Base-by-base conservation (phyloP, 1,284 basidiomycete genomes). In the Leccinum huronense region DNA sequence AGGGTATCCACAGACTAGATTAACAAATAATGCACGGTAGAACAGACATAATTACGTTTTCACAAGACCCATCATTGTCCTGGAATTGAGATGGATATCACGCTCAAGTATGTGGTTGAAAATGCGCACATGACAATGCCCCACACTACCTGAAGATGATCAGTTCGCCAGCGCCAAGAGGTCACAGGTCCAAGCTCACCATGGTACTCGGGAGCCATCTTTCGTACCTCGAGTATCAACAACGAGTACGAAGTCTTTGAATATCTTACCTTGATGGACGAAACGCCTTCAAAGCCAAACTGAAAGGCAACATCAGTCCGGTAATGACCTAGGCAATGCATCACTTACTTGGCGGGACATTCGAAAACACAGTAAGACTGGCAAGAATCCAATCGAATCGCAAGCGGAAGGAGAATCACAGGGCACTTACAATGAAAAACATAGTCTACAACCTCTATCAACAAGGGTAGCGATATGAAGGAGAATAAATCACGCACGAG, bases 1-100 rank as follows among this genome's bases (percentile, higher is more conserved):
- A 23, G 81, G 81, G 69, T 86, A 89, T 57, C 85, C 88, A 51
- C 11, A 2, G 19, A 14, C 31, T 14, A 33, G 30, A 13, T 23
- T 63, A 62, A 57, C 13, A 3, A 51, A 34, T 45, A 11, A 62
- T 2, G 4, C 34, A 27, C 64, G 75, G 23, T 27, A 16, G 51
- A 27, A 53, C 51, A 53, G 13, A 27, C 13, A 53, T 16, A 5
- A 7, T 59, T 69, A 87, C 86, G 73, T 87, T 75, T 85, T 86
- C 30, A 87, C 86, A 2, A 89, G 73, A 16, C 86, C 85, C 86
- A 88, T 90, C 42, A 83, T 70, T 1, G 82, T 85, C 83, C 86
- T 89, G 54, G 10, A 57, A 23, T 14, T 30, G 7, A 4, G 5
- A 9, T 67, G 23, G 68, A 19, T 58, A 27, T 0, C 9, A 3